Base-by-base conservation (phyloP, 768 basidiomycete genomes). In the Phlebiopsis flavidoalba region DNA sequence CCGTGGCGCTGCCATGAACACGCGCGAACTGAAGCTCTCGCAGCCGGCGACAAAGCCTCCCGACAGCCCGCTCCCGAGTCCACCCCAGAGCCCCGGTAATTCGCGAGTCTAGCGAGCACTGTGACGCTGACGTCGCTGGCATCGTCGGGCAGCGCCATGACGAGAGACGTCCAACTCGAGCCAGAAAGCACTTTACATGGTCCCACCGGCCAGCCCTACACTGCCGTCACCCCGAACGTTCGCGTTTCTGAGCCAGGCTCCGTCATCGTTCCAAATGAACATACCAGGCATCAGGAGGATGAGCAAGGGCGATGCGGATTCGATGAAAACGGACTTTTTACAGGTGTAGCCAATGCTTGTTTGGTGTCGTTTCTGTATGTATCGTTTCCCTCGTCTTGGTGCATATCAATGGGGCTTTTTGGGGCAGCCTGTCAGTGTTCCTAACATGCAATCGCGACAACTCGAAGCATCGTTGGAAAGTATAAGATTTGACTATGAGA, bases 291-390 rank as follows among this genome's bases (percentile, higher is more conserved):
- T 43, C n/a, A 52, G 55, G n/a, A 26, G 51, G 33, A 49, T 24
- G 58, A 61, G 63, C 31, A 62, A 59, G 55, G 64, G 64, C 14
- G 68, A 69, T 57, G 68, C 66, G 60, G 68, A 69, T 62, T 69
- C 68, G 59, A 37, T 69, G 17, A 58, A 63, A 60, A 69, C 68
- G 52, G 66, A 69, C 49, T 69, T 69, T 36, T 36, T 69, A 58
- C 68, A 69, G 62, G 68, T 69, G 11, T 69, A 33, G 36, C 33
- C 6, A 7, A 17, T 43, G 40, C 40, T 43, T 12, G 10, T 12
- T n/a, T 31, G 6, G 2, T 31, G 26, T 31, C 26, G 26, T 31
- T 31, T 31, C 26, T 31, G 26, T 6, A 31, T 31, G 26, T 31
- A 31, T 31, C 6, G 26, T 31, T 31, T 31, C 26, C n/a, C 26